These are phyloP conservation scores for Cutaneotrichosporon sp. DNA, from an alignment of 1,284 basidiomycete species.

Conservation along the genomic window DNA sequence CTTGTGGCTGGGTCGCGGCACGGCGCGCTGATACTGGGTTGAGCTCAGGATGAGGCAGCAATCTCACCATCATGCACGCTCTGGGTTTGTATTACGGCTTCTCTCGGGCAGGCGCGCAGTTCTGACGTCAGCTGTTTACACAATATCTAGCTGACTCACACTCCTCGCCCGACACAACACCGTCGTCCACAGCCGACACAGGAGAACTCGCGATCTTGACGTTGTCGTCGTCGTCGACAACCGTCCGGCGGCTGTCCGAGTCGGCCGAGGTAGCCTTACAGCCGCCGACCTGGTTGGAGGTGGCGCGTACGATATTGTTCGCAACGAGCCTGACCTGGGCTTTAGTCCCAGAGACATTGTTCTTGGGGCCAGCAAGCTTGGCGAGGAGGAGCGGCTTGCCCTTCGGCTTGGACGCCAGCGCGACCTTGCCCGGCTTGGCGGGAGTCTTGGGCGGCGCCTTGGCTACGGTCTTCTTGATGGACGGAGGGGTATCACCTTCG, in stretches of 20 bases:
- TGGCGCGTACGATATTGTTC: too few species aligned
- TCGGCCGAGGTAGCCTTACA: background rate
- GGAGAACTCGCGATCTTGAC: background rate
- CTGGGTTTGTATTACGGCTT: background rate
- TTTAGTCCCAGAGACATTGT: background rate
- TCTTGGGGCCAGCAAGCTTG: background rate
- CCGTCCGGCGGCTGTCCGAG: background rate
- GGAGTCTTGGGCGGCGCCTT: slow-evolving; percentile 2
- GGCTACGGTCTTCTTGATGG: background rate
- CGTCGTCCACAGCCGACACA: background rate
- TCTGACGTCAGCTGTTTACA: background rate
- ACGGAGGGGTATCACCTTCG: background rate
- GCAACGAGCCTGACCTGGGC: background rate
- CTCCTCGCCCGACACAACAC: background rate
- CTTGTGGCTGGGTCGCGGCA: too few species aligned
- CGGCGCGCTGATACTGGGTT: too few species aligned
- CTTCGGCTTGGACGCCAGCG: background rate
- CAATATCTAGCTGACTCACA: background rate
- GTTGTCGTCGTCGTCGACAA: background rate
- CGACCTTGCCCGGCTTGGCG: background rate
- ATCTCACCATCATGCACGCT: background rate
- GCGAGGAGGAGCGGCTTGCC: background rate
- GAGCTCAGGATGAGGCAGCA: too few species aligned
- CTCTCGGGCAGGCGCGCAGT: background rate
- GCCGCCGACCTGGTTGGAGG: background rate